Evolutionary conservation across 176 grass and related monocot species (phyloP).

Genomic region (Phoenix dactylifera): DNA sequence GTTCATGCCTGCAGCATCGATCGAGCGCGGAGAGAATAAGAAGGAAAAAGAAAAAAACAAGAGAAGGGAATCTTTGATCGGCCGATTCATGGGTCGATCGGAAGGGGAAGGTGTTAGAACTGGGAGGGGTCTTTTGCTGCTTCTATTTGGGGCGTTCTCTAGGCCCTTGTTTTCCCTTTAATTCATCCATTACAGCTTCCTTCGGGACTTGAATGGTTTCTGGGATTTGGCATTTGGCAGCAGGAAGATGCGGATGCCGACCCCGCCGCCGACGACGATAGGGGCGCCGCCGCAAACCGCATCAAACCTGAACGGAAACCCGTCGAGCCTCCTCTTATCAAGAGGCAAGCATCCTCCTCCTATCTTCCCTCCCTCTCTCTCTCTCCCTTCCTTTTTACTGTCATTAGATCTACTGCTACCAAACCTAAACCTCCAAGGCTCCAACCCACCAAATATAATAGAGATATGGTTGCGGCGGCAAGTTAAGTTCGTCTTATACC

Average conservation of each 20-base stretch:
- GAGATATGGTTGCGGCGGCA: no score
- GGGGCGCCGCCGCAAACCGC: background rate
- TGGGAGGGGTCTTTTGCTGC: background rate
- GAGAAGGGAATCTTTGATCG: constrained; percentile 9
- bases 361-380: background rate
- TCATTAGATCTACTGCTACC: no score
- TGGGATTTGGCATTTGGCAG: no score
- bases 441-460: no score
- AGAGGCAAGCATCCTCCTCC: no score
- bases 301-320: background rate
- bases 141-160: background rate
- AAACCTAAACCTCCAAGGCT: no score
- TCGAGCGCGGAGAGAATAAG: background rate
- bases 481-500: no score
- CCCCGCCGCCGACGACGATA: background rate
- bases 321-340: no score
- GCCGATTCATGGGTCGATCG: no score
- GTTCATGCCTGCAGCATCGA: no score
- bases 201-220: background rate
- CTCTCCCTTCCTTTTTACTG: background rate
- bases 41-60: background rate
- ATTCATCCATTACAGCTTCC: background rate
- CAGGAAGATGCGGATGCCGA: no score
- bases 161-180: background rate
- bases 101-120: no score